phyloP scores from a whole-genome alignment of 176 grass and related monocot genomes.

The Canna indica region DNA sequence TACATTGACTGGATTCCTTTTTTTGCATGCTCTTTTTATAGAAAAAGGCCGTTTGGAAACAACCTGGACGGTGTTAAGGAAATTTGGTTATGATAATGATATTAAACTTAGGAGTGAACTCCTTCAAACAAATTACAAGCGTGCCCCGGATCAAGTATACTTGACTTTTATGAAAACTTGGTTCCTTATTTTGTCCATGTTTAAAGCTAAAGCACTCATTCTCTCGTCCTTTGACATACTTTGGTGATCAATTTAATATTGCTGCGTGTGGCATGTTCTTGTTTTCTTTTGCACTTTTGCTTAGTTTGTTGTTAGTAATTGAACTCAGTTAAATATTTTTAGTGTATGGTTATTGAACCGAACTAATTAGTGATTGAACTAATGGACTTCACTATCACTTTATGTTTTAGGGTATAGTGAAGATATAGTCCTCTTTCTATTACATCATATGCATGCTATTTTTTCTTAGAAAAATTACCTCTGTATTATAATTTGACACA shows the following conservation, averaged over 20 bases:
- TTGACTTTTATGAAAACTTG: not conserved
- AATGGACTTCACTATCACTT: too few relatives aligned
- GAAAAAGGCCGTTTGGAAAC: constrained; percentile 97
- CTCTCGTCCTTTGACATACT: not conserved
- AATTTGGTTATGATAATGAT: constrained; percentile 95
- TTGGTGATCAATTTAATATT: not conserved
- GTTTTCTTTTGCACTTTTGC: not conserved
- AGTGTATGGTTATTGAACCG: too few relatives aligned
- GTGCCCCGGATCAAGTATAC: constrained; percentile 84
- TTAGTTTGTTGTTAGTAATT: too few relatives aligned
- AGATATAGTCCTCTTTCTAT: too few relatives aligned
- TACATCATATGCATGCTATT: too few relatives aligned
- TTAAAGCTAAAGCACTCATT: not conserved
- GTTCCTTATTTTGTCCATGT: not conserved
- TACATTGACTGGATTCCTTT: constrained; percentile 94
- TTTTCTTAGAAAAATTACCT: too few relatives aligned
- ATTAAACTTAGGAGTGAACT: constrained; percentile 89
- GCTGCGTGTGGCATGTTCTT: not conserved
- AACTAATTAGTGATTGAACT: too few relatives aligned
- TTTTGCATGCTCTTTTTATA: constrained; percentile 95
- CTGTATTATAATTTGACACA: too few relatives aligned
- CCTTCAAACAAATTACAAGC: constrained; percentile 56
- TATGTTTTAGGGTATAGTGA: too few relatives aligned
- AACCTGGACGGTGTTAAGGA: constrained; percentile 93
- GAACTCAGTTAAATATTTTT: too few relatives aligned